A percentile compares a stretch with the other conserved stretches of the same genome.
These are phyloP conservation scores for Exserohilum rostratum DNA, from an alignment of 2,329 filamentous ascomycete genomes.

Conservation along the genomic window DNA sequence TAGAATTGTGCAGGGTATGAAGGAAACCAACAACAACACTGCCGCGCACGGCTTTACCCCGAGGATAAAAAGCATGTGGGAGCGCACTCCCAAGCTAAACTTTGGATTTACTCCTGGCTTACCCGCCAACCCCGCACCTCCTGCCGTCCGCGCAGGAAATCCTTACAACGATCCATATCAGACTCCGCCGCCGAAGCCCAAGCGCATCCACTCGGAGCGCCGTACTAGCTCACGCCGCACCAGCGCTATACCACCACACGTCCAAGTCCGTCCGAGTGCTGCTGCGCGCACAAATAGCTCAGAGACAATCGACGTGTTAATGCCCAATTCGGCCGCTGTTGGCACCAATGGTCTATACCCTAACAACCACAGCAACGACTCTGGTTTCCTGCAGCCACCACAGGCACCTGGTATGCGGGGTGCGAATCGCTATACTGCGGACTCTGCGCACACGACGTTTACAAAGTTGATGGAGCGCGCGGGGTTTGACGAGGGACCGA, in stretches of 20 bases:
- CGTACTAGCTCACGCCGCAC: constrained; percentile 23
- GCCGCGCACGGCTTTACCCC: constrained; percentile 36
- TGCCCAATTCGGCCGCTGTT: constrained; percentile 24
- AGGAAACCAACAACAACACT: constrained; percentile 17
- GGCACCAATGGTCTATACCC: neutral
- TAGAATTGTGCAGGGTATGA: constrained; percentile 31
- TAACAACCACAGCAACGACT: constrained; percentile 27
- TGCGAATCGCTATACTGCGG: constrained; percentile 41
- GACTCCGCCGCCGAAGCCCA: constrained; percentile 37
- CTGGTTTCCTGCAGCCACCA: constrained; percentile 40
- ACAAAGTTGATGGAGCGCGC: constrained; percentile 52
- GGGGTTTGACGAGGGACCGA: constrained; percentile 44
- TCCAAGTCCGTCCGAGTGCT: constrained; percentile 7
- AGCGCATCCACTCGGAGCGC: constrained; percentile 24
- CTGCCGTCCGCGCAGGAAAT: constrained; percentile 36
- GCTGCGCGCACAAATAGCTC: constrained; percentile 41
- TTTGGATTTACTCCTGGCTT: constrained; percentile 34
- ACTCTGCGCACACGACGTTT: constrained; percentile 47
- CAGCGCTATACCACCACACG: constrained; percentile 6
- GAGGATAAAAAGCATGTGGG: constrained; percentile 45
- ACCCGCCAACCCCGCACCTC: constrained; percentile 26
- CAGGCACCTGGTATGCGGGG: constrained; percentile 36
- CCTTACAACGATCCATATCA: constrained; percentile 40
- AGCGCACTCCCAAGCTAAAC: constrained; percentile 42
- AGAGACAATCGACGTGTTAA: constrained; percentile 54